These are phyloP conservation scores for Meredithiella fracta DNA, from an alignment of 2,329 filamentous ascomycete species.

Conservation along the genomic window DNA sequence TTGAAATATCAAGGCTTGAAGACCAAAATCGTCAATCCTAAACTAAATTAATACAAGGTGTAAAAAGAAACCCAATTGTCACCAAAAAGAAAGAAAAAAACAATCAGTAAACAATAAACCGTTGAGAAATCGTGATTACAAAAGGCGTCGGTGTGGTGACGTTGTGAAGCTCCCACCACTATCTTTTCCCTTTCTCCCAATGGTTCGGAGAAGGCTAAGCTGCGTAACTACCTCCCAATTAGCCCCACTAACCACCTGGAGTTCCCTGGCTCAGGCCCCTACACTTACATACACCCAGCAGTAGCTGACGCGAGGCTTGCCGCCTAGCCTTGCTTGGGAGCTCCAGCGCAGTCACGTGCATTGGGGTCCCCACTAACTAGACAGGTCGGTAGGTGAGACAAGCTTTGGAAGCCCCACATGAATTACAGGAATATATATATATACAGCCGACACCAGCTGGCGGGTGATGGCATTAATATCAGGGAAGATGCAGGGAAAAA, in stretches of 20 bases:
- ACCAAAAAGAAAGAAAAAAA: neutral
- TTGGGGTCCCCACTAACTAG: neutral
- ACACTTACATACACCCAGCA: constrained; percentile 14
- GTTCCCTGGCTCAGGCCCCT: too few species aligned
- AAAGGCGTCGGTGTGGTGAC: constrained; percentile 6
- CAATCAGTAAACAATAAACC: neutral
- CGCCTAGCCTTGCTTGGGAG: constrained; percentile 19
- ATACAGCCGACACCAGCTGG: neutral
- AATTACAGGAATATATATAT: neutral
- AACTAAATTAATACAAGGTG: neutral
- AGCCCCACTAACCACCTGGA: neutral
- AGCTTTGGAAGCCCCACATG: neutral
- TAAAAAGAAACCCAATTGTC: too few species aligned
- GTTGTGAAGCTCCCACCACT: constrained; percentile 9
- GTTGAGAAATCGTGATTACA: constrained; percentile 1
- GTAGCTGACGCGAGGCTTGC: constrained; percentile 23
- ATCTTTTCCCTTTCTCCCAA: neutral
- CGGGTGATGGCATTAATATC: neutral
- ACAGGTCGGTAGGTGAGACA: too few species aligned
- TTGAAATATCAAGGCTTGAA: neutral
- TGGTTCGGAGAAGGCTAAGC: neutral
- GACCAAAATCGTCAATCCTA: neutral
- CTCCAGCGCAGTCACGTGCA: constrained; percentile 10
- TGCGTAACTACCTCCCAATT: too few species aligned
- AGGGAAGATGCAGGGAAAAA: neutral